Evolutionary conservation across 2,329 filamentous ascomycete species (phyloP).

Genomic region (Lecanicillium sp.): DNA sequence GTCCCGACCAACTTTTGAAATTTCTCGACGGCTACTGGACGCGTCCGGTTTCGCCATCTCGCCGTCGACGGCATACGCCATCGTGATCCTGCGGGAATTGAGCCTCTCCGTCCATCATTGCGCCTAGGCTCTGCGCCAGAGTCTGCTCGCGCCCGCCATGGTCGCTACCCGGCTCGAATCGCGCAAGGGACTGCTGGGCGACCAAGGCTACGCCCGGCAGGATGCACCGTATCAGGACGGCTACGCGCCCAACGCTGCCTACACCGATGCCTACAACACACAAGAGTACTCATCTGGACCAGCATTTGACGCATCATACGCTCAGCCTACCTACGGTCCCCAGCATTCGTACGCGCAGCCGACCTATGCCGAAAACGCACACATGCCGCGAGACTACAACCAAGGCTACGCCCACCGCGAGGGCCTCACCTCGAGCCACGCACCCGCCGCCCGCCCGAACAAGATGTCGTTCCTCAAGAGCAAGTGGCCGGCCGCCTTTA

Average conservation of each 20-base stretch:
- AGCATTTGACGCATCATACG: slow-evolving; percentile 8
- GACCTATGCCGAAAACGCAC: slow-evolving; percentile 19
- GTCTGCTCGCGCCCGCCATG: slow-evolving; percentile 15
- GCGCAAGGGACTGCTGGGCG: slow-evolving; percentile 31
- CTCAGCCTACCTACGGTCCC: slow-evolving; percentile 11
- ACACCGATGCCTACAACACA: slow-evolving; percentile 17
- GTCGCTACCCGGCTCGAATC: slow-evolving; percentile 33
- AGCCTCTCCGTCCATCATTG: too few species aligned
- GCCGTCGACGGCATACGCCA: too few species aligned
- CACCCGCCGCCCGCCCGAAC: slow-evolving; percentile 22
- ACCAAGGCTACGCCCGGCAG: slow-evolving; percentile 28
- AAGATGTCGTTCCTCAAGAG: slow-evolving; percentile 69
- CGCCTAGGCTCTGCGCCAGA: too few species aligned
- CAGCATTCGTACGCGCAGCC: slow-evolving; percentile 15
- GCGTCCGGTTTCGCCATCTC: neutral
- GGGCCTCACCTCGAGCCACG: slow-evolving; percentile 24
- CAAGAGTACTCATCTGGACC: slow-evolving; percentile 18
- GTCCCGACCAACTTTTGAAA: too few species aligned
- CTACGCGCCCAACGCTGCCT: slow-evolving; percentile 12
- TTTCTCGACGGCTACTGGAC: too few species aligned
- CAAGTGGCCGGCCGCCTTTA: slow-evolving; percentile 83
- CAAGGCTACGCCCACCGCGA: slow-evolving; percentile 30
- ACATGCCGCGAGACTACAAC: slow-evolving; percentile 21
- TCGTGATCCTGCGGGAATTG: too few species aligned
- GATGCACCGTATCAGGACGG: slow-evolving; percentile 14